phyloP scores from a whole-genome alignment of 2,329 filamentous ascomycete genomes.

The Diaporthe citri region DNA sequence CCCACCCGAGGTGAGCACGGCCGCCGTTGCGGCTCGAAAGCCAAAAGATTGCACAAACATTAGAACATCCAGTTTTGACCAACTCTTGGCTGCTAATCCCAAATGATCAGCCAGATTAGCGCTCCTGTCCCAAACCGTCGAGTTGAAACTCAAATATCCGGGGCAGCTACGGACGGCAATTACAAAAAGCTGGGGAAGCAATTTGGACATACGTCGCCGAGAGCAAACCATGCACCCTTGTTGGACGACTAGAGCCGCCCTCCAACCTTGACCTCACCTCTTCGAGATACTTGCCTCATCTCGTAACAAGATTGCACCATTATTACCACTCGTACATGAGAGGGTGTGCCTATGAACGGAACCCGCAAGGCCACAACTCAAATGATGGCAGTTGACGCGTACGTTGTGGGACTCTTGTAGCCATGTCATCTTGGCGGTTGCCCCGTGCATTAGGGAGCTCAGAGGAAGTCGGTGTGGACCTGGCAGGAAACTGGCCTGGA shows the following conservation, averaged over 20 bases:
- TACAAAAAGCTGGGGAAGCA: conserved; percentile 35
- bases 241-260: neutral
- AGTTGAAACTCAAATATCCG: conserved; percentile 32
- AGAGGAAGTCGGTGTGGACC: conserved; percentile 26
- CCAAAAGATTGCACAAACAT: conserved; percentile 24
- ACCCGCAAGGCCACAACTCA: conserved; percentile 4
- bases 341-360: neutral
- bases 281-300: conserved; percentile 3
- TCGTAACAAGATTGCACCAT: conserved; percentile 31
- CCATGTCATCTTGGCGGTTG: conserved; percentile 1
- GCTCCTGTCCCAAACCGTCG: conserved; percentile 27
- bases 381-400: conserved; percentile 16
- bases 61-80: conserved; percentile 21
- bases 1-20: conserved; percentile 32
- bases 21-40: conserved; percentile 32
- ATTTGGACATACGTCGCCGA: conserved; percentile 18
- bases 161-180: conserved; percentile 29
- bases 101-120: conserved; percentile 35
- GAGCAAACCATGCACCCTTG: conserved; percentile 10
- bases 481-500: conserved; percentile 15
- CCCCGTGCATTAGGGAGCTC: neutral
- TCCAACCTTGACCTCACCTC: neutral
- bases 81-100: conserved; percentile 30
- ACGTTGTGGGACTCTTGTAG: conserved; percentile 11
- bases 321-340: neutral